Evolutionary conservation across 805 yeast genomes (phyloP), one percentile per base, ranked within the genome.

Genomic region (Spathaspora girioi): DNA sequence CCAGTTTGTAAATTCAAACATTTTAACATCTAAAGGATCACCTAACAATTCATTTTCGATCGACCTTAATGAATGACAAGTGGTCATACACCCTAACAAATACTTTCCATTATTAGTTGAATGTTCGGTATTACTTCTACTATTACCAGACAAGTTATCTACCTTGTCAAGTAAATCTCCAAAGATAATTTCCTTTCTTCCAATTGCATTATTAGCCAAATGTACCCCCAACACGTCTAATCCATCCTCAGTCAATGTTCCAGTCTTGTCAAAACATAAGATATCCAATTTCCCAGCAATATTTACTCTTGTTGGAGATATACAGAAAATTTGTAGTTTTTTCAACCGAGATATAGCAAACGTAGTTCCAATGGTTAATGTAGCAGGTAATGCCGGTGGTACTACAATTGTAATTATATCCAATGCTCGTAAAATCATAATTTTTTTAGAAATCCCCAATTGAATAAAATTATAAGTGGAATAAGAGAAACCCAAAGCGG

Each of bases 361-460:
- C 57, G 93, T 89, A 0, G 97, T 92, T 17, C 99, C 99, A 53
- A 94, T 93, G 0, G 99, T 91, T 54, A 94, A 73, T 0, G 99
- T 94, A 0, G 99, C 99, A 0, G 99, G 99, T 44, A 94, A 76
- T 0, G 99, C 99, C 1, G 99, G 99, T 1, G 99, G 99, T 1
- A 94, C 97, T 6, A 94, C 99, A 65, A 94, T 91, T 0, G 99
- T 94, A 50, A 94, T 86, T 48, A 94, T 81, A 70, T 94, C 99
- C 50, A 94, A 73, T 0, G 98, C 98, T 59, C 99, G 80, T 50
- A 94, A 72, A 5, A 92, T 76, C 75, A 94, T 93, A 38, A 86
- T 69, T 45, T 76, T 76, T 54, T 79, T 79, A 4, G 86, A 83
- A 38, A 94, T 67, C 0, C 96, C 94, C 54, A 94, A 69, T 58